Evolutionary conservation across 176 grass and related monocot genomes (phyloP).

Genomic region (Carex kokanica): DNA sequence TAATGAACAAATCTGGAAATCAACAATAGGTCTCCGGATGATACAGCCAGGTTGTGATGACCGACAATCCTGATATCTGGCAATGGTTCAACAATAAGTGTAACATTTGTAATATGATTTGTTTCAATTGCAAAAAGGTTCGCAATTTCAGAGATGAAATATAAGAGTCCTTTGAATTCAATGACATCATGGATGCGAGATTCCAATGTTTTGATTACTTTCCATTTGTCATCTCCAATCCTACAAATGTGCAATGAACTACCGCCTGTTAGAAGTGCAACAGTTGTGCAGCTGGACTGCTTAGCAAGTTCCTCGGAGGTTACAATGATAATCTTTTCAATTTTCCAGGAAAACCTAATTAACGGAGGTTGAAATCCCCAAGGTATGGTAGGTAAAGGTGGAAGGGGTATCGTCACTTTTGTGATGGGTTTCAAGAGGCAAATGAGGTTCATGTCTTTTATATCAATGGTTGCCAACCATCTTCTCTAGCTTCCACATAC

Average conservation of each 20-base stretch:
- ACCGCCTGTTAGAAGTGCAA: background rate
- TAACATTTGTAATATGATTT: background rate
- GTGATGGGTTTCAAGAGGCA: slow-evolving; percentile 2
- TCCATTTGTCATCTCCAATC: background rate
- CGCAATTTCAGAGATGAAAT: background rate
- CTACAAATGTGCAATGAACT: background rate
- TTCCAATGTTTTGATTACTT: background rate
- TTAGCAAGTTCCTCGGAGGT: background rate
- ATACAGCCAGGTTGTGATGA: background rate
- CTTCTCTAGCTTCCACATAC: background rate
- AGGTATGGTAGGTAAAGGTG: background rate
- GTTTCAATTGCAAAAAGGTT: background rate
- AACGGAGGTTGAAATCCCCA: too few species aligned
- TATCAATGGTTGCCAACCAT: background rate
- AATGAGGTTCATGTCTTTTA: background rate
- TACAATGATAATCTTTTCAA: background rate
- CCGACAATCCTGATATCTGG: too few species aligned
- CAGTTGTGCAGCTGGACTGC: background rate
- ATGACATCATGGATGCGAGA: background rate
- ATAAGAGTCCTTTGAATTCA: background rate
- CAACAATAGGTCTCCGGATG: background rate
- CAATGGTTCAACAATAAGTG: background rate
- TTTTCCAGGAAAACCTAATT: too few species aligned
- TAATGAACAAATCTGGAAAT: background rate
- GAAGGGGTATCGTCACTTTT: background rate